Evolutionary conservation across 768 basidiomycete species (phyloP).

Genomic region (Naganishia randhawae): DNA sequence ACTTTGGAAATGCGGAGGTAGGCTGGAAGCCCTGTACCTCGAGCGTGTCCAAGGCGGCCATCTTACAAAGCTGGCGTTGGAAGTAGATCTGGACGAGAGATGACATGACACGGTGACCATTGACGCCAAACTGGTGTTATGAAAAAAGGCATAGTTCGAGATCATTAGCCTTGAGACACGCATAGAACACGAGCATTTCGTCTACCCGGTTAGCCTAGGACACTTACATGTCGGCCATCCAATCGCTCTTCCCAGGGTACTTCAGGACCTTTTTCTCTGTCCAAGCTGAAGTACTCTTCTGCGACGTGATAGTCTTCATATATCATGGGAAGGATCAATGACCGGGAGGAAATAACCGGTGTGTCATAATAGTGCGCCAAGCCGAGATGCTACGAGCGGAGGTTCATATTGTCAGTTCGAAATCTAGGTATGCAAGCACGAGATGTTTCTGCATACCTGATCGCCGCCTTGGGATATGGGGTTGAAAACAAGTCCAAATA

Average conservation of each 20-base stretch:
- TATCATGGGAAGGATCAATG: constrained; percentile 36
- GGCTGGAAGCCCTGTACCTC: not conserved
- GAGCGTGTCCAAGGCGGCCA: constrained; percentile 3
- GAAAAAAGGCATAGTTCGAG: not conserved
- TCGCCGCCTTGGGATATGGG: constrained; percentile 2
- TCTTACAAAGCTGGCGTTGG: constrained; percentile 6
- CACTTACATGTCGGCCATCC: constrained; percentile 40
- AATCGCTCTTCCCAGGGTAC: constrained; percentile 1
- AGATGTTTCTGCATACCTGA: constrained; percentile 5
- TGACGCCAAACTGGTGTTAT: not conserved
- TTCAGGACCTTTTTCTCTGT: not conserved
- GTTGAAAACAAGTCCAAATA: not conserved
- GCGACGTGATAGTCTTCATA: constrained; percentile 26
- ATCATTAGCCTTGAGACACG: too few relatives aligned
- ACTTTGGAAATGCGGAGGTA: not conserved
- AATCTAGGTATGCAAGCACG: not conserved
- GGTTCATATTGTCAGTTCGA: not conserved
- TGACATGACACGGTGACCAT: constrained; percentile 10
- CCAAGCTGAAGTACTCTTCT: constrained; percentile 1
- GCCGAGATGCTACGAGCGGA: constrained; percentile 1
- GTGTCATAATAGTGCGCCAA: constrained; percentile 47
- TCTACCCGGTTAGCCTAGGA: too few relatives aligned
- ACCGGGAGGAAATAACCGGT: constrained; percentile 41
- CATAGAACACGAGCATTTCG: not conserved
- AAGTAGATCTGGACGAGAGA: constrained; percentile 7